Evolutionary conservation across 495 filamentous ascomycete genomes (phyloP), one percentile per base, ranked within the genome.

Genomic region (Apiosordaria backusii): DNA sequence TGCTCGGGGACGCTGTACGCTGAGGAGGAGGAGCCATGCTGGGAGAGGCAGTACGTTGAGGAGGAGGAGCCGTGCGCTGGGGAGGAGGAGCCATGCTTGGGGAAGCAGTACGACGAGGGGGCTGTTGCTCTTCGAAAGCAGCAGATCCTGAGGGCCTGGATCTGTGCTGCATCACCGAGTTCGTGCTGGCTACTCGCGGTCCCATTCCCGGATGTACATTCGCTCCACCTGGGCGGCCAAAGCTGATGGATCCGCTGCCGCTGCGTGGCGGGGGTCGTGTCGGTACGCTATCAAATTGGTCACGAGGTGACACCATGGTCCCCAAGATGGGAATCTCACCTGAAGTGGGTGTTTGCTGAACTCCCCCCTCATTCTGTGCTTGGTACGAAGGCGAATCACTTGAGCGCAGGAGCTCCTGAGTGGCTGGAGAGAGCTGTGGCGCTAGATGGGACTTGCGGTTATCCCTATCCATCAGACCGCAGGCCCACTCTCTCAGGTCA

Each of bases 381-480:
- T 68, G 63, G 69, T 68, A 71, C 55, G 77, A 79, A 22, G 83
- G 82, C 9, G 83, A 84, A 61, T 85, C 83, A 70, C 76, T 78
- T 29, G 82, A 83, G 27, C 85, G 82, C 58, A 88, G 75, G 15
- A 86, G 79, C 16, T 83, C 83, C 70, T 87, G 82, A 4, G 84
- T 86, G 53, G 85, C 79, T 53, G 80, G 87, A 60, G 82, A 88
- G 63, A 82, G 80, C 72, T 83, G 87, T 52, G 91, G 89, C 24
- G 85, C 88, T 50, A 97, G 84, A 77, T 97, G 93, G 5, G 92
- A 96, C 76, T 93, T 96, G 70, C 93, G 91, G 72, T 96, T 95
- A 70, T 96, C 87, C 66, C 87, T 86, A 68, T 96, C 91, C 86
- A 97, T 93, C 83, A 97, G 85, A 71, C 89, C 86, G 59, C 93